Evolutionary conservation across 768 basidiomycete genomes (phyloP), one percentile per base, ranked within the genome.

Genomic region (Asterophora lycoperdoides): DNA sequence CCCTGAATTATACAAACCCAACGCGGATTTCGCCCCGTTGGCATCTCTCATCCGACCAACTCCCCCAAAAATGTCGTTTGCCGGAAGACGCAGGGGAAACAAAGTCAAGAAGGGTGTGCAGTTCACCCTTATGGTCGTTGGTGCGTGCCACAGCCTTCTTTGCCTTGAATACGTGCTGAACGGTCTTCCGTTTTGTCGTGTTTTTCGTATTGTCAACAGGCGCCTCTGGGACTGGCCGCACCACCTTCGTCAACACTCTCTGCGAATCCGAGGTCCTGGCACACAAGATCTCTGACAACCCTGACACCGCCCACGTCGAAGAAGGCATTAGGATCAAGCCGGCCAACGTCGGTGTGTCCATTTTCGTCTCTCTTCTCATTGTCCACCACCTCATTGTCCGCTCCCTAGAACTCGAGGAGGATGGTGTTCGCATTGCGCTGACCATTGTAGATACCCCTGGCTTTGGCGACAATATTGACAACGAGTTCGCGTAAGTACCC

Each of bases 31-130:
- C 58, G 53, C 52, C 51, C 48, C 63, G 57, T 60, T 64, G 56
- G 56, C 58, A 60, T 56, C 58, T 63, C 54, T 53, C 59, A 59
- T 54, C 49, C 52, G 51, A 56, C 49, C 26, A 40, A 52, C 46
- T 40, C 48, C 48, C 42, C 53, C 52, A 54, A 74, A 66, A 66
- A 90, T 89, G 86, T 89, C 88, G 60, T 89, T 87, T 65, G 86
- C 89, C 60, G 88, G 85, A 64, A 81, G 86, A 74, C 85, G 88
- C 66, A 80, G 87, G 65, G 84, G 84, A 63, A 93, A 91, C 76
- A 97, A 97, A 69, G 92, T 90, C 70, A 98, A 97, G 77, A 97
- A 97, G 82, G 95, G 94, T 65, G 89, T 98, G 45, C 93, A 95
- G 73, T 90, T 98, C 73, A 98, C 95, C 58, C 68, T 97, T 61